Evolutionary conservation across 441 rosid species (phyloP).

Genomic region (Croton setiger): DNA sequence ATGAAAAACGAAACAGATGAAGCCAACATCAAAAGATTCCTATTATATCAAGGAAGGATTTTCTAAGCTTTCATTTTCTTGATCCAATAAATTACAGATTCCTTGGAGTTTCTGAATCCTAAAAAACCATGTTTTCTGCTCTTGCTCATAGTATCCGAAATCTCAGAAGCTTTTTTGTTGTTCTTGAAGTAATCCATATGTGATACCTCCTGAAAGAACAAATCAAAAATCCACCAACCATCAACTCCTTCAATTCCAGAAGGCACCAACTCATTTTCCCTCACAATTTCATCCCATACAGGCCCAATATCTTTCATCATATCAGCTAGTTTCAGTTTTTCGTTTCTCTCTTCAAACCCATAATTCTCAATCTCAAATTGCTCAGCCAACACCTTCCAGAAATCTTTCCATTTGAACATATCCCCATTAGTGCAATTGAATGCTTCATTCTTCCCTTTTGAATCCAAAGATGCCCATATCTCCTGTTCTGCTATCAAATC

Average conservation of each 20-base stretch:
- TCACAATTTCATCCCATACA: neutral
- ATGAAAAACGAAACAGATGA: neutral
- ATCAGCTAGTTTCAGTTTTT: neutral
- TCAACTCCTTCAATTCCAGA: slow-evolving; percentile 46
- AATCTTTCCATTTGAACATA: neutral
- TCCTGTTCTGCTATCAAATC: neutral
- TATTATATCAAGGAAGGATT: slow-evolving; percentile 42
- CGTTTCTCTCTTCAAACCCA: neutral
- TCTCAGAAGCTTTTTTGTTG: slow-evolving; percentile 60
- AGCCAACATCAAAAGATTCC: neutral
- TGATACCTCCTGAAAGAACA: slow-evolving; percentile 15
- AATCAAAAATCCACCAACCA: slow-evolving; percentile 47
- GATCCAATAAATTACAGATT: slow-evolving; percentile 56
- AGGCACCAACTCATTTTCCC: slow-evolving; percentile 30
- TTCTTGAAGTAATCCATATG: slow-evolving; percentile 50
- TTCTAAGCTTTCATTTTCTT: slow-evolving; percentile 60
- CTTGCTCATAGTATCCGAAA: slow-evolving; percentile 60
- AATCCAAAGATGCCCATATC: neutral
- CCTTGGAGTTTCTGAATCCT: slow-evolving; percentile 62
- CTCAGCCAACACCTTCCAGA: neutral
- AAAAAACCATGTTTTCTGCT: slow-evolving; percentile 72
- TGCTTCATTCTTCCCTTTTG: neutral
- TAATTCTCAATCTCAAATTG: neutral
- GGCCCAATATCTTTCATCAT: neutral
- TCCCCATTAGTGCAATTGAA: neutral